Conservation (phyloP, 441 rosid species). For the Gossypium davidsonii region DNA sequence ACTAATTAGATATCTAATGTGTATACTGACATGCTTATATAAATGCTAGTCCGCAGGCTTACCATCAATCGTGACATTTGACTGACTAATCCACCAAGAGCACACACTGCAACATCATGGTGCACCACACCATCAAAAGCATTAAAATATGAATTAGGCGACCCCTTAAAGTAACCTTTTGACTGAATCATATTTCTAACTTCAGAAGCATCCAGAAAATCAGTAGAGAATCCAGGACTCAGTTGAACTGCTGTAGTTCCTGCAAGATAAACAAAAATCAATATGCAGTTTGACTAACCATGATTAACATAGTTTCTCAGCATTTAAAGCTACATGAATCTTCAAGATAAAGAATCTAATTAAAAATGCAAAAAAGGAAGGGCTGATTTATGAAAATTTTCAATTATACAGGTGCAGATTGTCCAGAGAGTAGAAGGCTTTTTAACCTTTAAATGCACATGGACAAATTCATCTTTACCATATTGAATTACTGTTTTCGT, state of each 20-base stretch:
- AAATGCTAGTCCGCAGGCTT: constrained; percentile 22
- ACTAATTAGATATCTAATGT: constrained; percentile 7
- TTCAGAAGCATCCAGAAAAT: constrained; percentile 58
- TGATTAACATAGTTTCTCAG: not conserved
- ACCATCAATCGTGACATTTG: constrained; percentile 93
- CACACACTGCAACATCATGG: constrained; percentile 49
- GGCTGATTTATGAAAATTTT: constrained; percentile 1
- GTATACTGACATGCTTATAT: not conserved
- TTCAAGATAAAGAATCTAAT: not conserved
- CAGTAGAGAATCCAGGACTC: constrained; percentile 45
- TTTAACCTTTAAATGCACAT: not conserved
- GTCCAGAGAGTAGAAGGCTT: not conserved
- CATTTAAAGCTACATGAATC: not conserved
- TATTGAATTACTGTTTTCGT: not conserved
- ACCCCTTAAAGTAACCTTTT: constrained; percentile 59
- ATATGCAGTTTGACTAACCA: not conserved
- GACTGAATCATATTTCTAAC: constrained; percentile 59
- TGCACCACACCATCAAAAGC: constrained; percentile 46
- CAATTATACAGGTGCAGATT: not conserved
- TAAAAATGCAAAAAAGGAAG: not conserved
- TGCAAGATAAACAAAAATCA: constrained; percentile 18
- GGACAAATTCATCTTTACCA: not conserved
- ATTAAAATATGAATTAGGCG: constrained; percentile 44
- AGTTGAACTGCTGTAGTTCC: constrained; percentile 62
- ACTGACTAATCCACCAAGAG: constrained; percentile 74